These are phyloP conservation scores for Lachnellula hyalina DNA, from an alignment of 2,329 filamentous ascomycete genomes.

Conservation along the genomic window DNA sequence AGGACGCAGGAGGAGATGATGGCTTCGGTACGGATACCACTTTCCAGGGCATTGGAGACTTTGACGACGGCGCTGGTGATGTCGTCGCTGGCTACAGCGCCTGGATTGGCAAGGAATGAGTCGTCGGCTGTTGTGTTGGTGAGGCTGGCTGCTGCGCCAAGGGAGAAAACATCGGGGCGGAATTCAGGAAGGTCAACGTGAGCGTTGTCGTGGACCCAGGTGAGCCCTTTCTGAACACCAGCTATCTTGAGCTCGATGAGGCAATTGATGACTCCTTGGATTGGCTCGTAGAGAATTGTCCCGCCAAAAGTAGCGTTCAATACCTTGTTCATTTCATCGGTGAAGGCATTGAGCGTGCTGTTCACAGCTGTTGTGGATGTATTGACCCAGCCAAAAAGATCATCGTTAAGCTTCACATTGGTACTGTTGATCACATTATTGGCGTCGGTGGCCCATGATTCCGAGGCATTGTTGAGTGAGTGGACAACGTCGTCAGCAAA, in stretches of 20 bases:
- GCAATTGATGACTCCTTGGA: constrained; percentile 76
- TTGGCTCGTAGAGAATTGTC: constrained; percentile 72
- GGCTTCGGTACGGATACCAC: constrained; percentile 67
- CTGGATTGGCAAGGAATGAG: constrained; percentile 73
- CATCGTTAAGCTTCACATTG: constrained; percentile 71
- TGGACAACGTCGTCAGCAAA: constrained; percentile 61
- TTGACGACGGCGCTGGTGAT: constrained; percentile 70
- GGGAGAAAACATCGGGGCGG: constrained; percentile 74
- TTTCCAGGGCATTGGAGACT: constrained; percentile 62
- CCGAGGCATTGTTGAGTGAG: constrained; percentile 58
- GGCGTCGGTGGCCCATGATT: constrained; percentile 57
- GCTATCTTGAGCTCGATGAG: constrained; percentile 84
- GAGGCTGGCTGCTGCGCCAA: constrained; percentile 62
- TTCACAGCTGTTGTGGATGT: constrained; percentile 80
- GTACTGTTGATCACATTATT: constrained; percentile 56
- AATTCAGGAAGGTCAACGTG: constrained; percentile 76
- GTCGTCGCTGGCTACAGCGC: constrained; percentile 69
- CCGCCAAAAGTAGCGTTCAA: constrained; percentile 76
- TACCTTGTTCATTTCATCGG: constrained; percentile 67
- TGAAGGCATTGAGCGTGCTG: constrained; percentile 76
- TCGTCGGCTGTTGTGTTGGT: constrained; percentile 54
- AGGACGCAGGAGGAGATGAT: constrained; percentile 73
- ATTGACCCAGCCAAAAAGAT: constrained; percentile 82
- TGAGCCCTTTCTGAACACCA: constrained; percentile 79
- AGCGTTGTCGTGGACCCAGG: constrained; percentile 86